Evolutionary conservation across 2,329 filamentous ascomycete species (phyloP).

Genomic region (Ustulina deusta): DNA sequence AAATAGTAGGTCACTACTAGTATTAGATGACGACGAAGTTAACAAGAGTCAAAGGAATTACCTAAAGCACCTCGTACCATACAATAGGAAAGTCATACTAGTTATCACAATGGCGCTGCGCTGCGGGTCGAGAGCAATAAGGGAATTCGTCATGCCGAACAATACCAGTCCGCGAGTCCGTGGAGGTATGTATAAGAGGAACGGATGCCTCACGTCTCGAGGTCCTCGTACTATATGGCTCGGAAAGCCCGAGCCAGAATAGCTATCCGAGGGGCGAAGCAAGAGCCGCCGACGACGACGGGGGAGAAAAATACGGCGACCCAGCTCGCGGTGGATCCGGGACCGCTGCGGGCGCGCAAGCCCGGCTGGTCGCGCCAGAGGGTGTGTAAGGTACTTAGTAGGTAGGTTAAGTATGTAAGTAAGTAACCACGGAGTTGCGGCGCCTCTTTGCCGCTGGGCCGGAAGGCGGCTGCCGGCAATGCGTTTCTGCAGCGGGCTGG

Average conservation of each 20-base stretch:
- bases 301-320: no score
- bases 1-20: not conserved
- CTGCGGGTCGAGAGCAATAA: not conserved
- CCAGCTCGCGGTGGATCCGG: no score
- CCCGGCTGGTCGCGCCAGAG: no score
- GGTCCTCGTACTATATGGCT: not conserved
- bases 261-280: not conserved
- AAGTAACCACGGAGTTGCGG: no score
- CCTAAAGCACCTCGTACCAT: not conserved
- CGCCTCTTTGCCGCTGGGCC: slow-evolving; percentile 28
- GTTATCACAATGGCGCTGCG: not conserved
- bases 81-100: not conserved
- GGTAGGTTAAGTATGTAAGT: no score
- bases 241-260: not conserved
- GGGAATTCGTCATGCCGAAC: not conserved
- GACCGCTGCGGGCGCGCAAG: not conserved
- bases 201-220: not conserved
- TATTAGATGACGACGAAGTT: not conserved
- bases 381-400: no score
- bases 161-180: not conserved
- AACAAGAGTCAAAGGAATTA: not conserved
- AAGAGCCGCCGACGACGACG: not conserved
- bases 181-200: slow-evolving; percentile 18
- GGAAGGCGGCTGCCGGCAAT: slow-evolving; percentile 37
- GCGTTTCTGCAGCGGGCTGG: slow-evolving; percentile 43